Conservation (phyloP, 2,329 filamentous ascomycete genomes). For the Xylariaceae sp. region DNA sequence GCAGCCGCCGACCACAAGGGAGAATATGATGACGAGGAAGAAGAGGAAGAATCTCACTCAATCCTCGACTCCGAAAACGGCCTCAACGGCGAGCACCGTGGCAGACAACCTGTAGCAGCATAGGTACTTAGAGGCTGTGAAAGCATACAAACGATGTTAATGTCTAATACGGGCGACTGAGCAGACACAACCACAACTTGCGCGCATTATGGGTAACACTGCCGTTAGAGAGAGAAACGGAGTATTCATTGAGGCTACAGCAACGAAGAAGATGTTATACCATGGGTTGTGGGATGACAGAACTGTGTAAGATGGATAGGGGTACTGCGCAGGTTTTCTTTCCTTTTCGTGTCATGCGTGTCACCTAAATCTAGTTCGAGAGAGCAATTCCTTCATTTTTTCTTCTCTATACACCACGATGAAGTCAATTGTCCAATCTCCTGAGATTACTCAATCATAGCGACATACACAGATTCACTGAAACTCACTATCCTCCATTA, state of each 20-base stretch:
- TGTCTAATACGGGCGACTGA: neutral
- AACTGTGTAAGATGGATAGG: neutral
- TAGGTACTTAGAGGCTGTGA: neutral
- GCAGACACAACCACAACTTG: no score
- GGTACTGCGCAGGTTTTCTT: no score
- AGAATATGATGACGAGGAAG: conserved; percentile 56
- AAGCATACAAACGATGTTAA: neutral
- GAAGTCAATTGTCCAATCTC: neutral
- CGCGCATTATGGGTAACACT: neutral
- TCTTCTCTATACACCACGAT: neutral
- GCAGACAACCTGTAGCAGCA: conserved; percentile 18
- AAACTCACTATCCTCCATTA: no score
- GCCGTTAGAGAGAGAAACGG: neutral
- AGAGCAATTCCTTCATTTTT: neutral
- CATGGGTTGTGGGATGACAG: neutral
- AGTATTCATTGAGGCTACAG: neutral
- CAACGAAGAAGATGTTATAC: neutral
- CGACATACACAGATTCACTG: no score
- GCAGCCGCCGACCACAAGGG: conserved; percentile 63
- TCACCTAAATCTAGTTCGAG: neutral
- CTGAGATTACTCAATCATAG: neutral
- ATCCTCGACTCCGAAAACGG: conserved; percentile 49
- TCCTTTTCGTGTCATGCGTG: neutral
- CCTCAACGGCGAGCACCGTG: conserved; percentile 51
- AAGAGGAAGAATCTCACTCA: conserved; percentile 56